Base-by-base conservation (phyloP, 2,329 filamentous ascomycete species). In the Calonectria pteridis region DNA sequence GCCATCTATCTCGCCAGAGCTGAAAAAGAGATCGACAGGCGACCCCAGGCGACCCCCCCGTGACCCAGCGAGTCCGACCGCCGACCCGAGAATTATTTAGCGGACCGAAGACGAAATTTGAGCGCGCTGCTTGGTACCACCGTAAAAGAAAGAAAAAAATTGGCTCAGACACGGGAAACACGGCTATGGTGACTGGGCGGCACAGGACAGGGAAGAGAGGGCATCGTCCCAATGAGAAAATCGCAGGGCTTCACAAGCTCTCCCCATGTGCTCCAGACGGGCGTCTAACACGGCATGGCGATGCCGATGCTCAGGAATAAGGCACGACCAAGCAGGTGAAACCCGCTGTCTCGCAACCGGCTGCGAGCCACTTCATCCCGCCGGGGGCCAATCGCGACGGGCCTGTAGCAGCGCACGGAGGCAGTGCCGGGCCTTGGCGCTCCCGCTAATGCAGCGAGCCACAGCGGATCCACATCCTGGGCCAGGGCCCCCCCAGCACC, bases 361-460 rank as follows among this genome's bases (percentile, higher is more conserved):
- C 20, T 31, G 26, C 37, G n/a, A 35, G 55, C 58, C 46, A 65
- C 71, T 49, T 37, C 50, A 59, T 28, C 28, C 16, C 33, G 33
- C 70, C 26, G 20, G 31, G 58, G 51, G 35, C 71, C 71, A 73
- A 73, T 73, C 35, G 53, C 71, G 59, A 62, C 26, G 46, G 35
- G 14, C 23, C 40, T 73, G n/a, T 13, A 11, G 50, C 66, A 33
- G 66, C 71, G 43, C 66, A 16, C 31, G 33, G 71, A 65, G 66
- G 71, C 71, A 66, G 71, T 69, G 71, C 66, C 71, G 66, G n/a
- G 29, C 35, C 37, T 58, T 58, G 58, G 68, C 51, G 69, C 26
- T 20, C 29, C 51, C 69, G 64, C 69, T 72, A 72, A 64, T 64
- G 69, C 50, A 66, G 20, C 63, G 28, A 23, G 51, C 63, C 13